phyloP scores from a whole-genome alignment of 2,329 filamentous ascomycete species.

The Trichoderma hamatum region DNA sequence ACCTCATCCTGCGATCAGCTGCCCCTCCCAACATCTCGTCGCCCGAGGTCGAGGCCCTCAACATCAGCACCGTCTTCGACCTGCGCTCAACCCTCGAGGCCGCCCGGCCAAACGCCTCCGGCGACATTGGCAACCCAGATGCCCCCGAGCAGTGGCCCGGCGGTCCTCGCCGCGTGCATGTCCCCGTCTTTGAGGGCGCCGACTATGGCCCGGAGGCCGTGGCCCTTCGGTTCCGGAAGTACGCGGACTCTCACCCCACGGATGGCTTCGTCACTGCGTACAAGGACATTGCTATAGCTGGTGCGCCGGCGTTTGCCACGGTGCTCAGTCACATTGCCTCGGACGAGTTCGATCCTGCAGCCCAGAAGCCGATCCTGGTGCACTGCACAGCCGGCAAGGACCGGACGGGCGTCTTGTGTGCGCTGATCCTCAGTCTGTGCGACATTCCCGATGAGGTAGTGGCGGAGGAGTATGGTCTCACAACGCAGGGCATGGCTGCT shows the following conservation, averaged over 20 bases:
- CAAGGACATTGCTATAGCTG: constrained; percentile 59
- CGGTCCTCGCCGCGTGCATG: constrained; percentile 57
- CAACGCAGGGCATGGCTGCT: constrained; percentile 61
- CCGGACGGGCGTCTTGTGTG: constrained; percentile 71
- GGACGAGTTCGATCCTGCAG: background rate
- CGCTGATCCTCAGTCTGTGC: constrained; percentile 65
- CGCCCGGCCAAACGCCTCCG: constrained; percentile 42
- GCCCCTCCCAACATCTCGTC: constrained; percentile 62
- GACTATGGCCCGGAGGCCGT: constrained; percentile 66
- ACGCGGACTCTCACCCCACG: constrained; percentile 54
- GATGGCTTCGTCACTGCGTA: constrained; percentile 68
- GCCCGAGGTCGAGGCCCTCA: constrained; percentile 54
- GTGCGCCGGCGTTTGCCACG: constrained; percentile 53
- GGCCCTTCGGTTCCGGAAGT: constrained; percentile 62
- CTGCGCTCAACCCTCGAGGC: constrained; percentile 67
- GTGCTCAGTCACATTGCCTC: constrained; percentile 59
- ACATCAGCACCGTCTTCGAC: constrained; percentile 70
- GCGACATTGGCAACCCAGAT: constrained; percentile 34
- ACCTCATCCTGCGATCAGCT: constrained; percentile 68
- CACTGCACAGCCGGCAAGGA: constrained; percentile 82
- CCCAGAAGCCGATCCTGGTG: constrained; percentile 57
- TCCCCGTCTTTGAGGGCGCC: constrained; percentile 64
- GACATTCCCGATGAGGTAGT: constrained; percentile 62
- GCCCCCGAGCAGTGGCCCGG: constrained; percentile 23
- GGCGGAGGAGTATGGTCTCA: constrained; percentile 71